Base-by-base conservation (phyloP, 73 alveolate genomes). In the Halteria grandinella region DNA sequence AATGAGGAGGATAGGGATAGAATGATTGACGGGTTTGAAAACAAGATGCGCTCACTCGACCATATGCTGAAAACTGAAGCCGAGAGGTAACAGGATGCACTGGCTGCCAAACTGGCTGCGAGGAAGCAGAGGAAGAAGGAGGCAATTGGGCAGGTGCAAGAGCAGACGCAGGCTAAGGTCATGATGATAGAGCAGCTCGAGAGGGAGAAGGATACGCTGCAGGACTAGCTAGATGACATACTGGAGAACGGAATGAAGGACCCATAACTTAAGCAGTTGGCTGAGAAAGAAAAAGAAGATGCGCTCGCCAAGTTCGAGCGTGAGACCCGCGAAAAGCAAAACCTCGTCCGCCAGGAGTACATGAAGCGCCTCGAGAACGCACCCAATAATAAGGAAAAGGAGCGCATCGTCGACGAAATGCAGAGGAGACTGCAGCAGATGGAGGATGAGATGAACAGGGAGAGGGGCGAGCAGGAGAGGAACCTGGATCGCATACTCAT, bases 61-160 rank as follows among this genome's bases (percentile, higher is more conserved):
- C 55, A 66, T 29, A 37, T 79, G 75, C 24, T 79, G 71, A 72
- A 79, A 32, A 72, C 55, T 15, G 89, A 79, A 45, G 66, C 83
- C 34, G 59, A 79, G 62, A 28, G 57, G 6, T 69, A 79, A 51
- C 83, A 79, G 17, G 55, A 66, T 18, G 10, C 48, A 20, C 63
- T 74, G 1, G 55, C 17, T 45, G 55, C 32, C 15, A 79, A 41
- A 50, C 69, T 79, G 14, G 89, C 78, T 17, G 58, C 44, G 25
- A 52, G 89, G 18, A 57, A 41, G 53, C 39, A 66, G 34, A 34
- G 41, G 18, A 79, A 79, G 69, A 59, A 49, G n/a, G 69, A 66
- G 12, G 75, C 63, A 7, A 11, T 27, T 17, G 18, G 25, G 31
- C 17, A 79, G 37, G 7, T 80, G 6, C 33, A 55, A 34, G 90